Conservation (phyloP, 129 eudicot genomes). For the sunflower (Helianthus annuus) region HanXRQr2.0-SUNRISE NC_035436.2:180992695-180993194, state of each 20-base stretch:
- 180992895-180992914: neutral
- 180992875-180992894: too few species aligned
- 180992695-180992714: too few species aligned
- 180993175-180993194: constrained; percentile 71
- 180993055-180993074: constrained; percentile 72
- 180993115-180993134: constrained; percentile 87
- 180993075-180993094: constrained; percentile 64
- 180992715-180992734: too few species aligned
- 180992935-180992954: neutral
- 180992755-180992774: too few species aligned
- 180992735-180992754: too few species aligned
- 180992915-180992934: neutral
- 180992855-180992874: too few species aligned
- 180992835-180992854: too few species aligned
- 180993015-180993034: constrained; percentile 62
- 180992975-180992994: constrained; percentile 97
- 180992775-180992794: too few species aligned
- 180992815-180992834: too few species aligned
- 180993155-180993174: constrained; percentile 89
- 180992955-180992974: neutral
- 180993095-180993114: constrained; percentile 87
- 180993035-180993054: constrained; percentile 62
- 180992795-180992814: too few species aligned
- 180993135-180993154: constrained; percentile 76
- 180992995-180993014: constrained; percentile 86